Evolutionary conservation across 176 grass and related monocot species (phyloP).

Genomic region (Lolium rigidum): DNA sequence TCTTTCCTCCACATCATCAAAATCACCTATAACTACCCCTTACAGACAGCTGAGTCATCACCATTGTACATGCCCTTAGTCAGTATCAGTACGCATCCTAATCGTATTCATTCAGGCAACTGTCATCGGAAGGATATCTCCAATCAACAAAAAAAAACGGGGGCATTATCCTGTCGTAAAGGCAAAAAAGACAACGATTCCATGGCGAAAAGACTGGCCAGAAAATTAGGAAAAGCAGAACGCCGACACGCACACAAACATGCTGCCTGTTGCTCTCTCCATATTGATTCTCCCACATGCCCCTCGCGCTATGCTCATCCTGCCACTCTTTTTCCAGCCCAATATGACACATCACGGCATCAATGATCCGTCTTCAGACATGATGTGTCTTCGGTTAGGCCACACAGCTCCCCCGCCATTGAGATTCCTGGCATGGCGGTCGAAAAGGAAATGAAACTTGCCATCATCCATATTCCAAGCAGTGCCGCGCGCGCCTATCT

Average conservation of each 20-base stretch:
- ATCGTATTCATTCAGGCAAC: neutral
- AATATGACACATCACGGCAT: neutral
- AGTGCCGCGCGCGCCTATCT: neutral
- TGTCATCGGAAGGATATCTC: neutral
- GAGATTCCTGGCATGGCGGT: conserved; percentile 29
- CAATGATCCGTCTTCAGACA: neutral
- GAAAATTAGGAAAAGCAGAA: neutral
- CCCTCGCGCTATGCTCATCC: neutral
- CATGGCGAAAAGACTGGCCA: neutral
- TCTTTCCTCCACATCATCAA: no score
- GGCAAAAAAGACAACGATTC: neutral
- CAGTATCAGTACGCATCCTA: conserved; percentile 1
- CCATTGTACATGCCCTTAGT: neutral
- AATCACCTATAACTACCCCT: no score
- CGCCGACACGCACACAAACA: neutral
- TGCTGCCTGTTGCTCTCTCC: conserved; percentile 12
- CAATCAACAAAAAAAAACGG: neutral
- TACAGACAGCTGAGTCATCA: no score
- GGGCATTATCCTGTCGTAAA: neutral
- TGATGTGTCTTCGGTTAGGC: conserved; percentile 34
- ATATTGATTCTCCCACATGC: conserved; percentile 24
- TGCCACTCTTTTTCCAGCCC: neutral
- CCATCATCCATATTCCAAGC: neutral
- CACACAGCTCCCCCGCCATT: neutral
- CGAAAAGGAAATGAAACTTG: conserved; percentile 24